A percentile compares a stretch with the other conserved stretches of the same genome.
Evolutionary conservation across 108 stramenopile species (phyloP).

Genomic region (Pseudonitzschia pungens): DNA sequence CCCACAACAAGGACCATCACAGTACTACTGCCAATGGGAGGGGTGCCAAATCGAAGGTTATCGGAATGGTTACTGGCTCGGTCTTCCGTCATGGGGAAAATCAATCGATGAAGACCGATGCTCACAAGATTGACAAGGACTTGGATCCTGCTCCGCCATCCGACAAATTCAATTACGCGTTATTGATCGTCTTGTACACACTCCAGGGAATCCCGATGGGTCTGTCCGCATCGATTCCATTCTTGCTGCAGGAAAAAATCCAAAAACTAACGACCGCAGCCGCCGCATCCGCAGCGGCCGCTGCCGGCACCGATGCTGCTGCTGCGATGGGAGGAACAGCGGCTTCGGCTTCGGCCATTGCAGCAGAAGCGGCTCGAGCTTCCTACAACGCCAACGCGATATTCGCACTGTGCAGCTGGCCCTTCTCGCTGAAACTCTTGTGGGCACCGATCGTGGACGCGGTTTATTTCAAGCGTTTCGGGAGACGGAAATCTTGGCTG

Average conservation of each 20-base stretch:
- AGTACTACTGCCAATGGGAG: not conserved
- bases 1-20: constrained; percentile 15
- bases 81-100: not conserved
- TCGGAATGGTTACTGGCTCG: not conserved
- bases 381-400: constrained; percentile 95
- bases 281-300: constrained; percentile 25
- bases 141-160: constrained; percentile 33
- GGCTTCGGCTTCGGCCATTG: constrained; percentile 31
- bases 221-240: constrained; percentile 93
- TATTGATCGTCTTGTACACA: constrained; percentile 95
- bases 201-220: constrained; percentile 99
- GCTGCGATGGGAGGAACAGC: constrained; percentile 28
- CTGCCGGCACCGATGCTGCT: constrained; percentile 26
- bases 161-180: constrained; percentile 78
- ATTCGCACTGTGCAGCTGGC: constrained; percentile 93
- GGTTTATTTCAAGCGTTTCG: constrained; percentile 80
- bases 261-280: constrained; percentile 58
- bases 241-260: constrained; percentile 93
- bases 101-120: not conserved
- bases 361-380: constrained; percentile 49
- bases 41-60: constrained; percentile 1
- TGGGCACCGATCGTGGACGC: constrained; percentile 99
- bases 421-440: constrained; percentile 96
- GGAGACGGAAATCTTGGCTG: constrained; percentile 97
- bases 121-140: not conserved